Percentiles rank a stretch among this genome's conserved stretches.
phyloP scores from a whole-genome alignment of 2,329 filamentous ascomycete genomes.

The Trichoderma gracile region DNA sequence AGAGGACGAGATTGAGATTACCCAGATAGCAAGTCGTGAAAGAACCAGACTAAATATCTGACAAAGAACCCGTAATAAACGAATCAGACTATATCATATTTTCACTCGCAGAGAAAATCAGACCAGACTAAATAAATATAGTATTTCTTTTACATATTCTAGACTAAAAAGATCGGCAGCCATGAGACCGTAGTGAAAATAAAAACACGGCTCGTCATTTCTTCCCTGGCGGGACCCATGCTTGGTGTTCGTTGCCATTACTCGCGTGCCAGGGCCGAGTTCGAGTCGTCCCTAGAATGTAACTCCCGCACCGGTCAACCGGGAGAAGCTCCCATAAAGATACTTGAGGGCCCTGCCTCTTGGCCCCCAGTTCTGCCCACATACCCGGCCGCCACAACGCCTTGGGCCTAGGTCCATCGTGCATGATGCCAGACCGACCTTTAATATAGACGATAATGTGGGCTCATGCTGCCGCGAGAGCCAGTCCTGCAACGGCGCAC shows the following conservation, averaged over 20 bases:
- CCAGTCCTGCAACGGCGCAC: background rate
- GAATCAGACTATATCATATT: background rate
- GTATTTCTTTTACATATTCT: background rate
- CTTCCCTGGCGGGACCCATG: slow-evolving; percentile 10
- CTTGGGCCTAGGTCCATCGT: background rate
- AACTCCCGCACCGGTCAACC: background rate
- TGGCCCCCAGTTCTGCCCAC: too few species aligned
- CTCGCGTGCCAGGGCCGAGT: background rate
- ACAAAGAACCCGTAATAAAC: background rate
- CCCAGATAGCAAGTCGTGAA: background rate
- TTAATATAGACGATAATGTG: slow-evolving; percentile 17
- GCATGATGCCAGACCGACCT: background rate
- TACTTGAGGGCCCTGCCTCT: background rate
- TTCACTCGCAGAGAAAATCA: too few species aligned
- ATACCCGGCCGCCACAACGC: too few species aligned
- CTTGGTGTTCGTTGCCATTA: slow-evolving; percentile 13
- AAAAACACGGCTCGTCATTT: slow-evolving; percentile 8
- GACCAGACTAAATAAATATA: background rate
- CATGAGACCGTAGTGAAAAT: slow-evolving; percentile 18
- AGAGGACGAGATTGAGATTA: background rate
- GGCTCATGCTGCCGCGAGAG: background rate
- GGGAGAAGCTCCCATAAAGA: background rate
- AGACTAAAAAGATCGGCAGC: background rate
- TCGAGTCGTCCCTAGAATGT: background rate
- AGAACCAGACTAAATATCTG: background rate